Base-by-base conservation (phyloP, 2,329 filamentous ascomycete genomes). In the Pseudocercospora pini-densiflorae region DNA sequence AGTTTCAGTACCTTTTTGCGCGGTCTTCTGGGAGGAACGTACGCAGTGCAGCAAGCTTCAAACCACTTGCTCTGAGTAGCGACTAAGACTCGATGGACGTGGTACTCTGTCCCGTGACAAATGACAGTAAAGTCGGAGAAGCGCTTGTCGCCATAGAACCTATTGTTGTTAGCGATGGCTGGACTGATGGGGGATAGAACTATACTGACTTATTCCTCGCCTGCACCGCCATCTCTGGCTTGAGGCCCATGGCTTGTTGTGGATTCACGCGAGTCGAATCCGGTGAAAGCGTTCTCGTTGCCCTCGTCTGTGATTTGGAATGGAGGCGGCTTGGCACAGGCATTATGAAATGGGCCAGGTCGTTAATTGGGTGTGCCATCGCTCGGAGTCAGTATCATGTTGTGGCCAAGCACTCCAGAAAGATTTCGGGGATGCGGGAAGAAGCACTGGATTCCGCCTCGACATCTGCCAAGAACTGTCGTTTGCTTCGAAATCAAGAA, bases 51-150 rank as follows among this genome's bases (percentile, higher is more conserved):
- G 27, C 51, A 55, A 16, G 51, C 51, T 27, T 33, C 51, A 7
- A 55, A 55, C 51, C 51, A 55, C 16, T 55, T 55, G 51, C 51
- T 55, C 27, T 55, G 51, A 8, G 51, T 29, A 1, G 12, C 9
- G 27, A 55, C 16, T 7, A 55, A 8, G 5, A 55, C 27, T 1
- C 51, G 51, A 16, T 55, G 51, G 12, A 68, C 66, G 31, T 61
- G 59, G 59, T 59, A 63, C 14, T 60, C 49, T 7, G 33, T 36
- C 1, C 54, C 63, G 19, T 53, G 24, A 51, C 63, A 62, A 40
- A 59, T 31, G 47, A 68, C 65, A 19, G 59, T 63, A 49, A 65
- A 68, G 59, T 65, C 63, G 9, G 60, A 49, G 23, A 43, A 33
- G n/a, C 19, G 12, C 24, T 45, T 24, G 27, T 62, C 43, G 7